Base-by-base conservation (phyloP, 768 basidiomycete genomes). In the Chalciporus chontae region DNA sequence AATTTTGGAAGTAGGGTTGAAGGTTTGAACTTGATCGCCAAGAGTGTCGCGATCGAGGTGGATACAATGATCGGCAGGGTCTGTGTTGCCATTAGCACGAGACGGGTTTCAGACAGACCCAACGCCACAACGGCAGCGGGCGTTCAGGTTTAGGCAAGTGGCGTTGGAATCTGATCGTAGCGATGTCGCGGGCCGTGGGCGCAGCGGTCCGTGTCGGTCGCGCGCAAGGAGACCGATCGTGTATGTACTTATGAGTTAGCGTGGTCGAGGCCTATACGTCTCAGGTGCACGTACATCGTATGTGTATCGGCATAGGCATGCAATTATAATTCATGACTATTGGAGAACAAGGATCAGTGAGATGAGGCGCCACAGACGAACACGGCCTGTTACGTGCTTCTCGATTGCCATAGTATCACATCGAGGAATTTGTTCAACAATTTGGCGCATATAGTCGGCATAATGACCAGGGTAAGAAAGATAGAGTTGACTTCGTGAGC, bases 301-400 rank as follows among this genome's bases (percentile, higher is more conserved):
- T 21, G 21, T 21, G 21, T 21, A 21, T 4, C 21, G 4, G 21
- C n/a, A 62, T 86, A 87, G 50, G 76, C 73, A 63, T n/a, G n/a
- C 21, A 21, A 21, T 21, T 91, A 91, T n/a, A 92, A 65, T 69
- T 94, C 92, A 56, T 94, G 93, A 63, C 85, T 86, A 45, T 38
- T 14, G 9, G 15, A 31, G 40, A 24, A 19, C 43, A 21, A 54
- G 53, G 21, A 36, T 26, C 26, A 26, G 26, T 26, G 43, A 13
- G 47, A 31, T 13, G n/a, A 14, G 40, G 34, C 8, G n/a, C 7
- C 13, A 11, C 10, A 31, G 29, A 11, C 6, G 19, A 7, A 23
- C 40, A 21, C 13, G 29, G 9, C 21, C 3, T 14, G 5, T 15
- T 13, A 68, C 85, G 36, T 60, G 85, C 81, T 94, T 94, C 60